Percentiles rank a stretch among this genome's conserved stretches.
phyloP scores from a whole-genome alignment of 75 land plant genomes.

The Azolla pinnata region DNA sequence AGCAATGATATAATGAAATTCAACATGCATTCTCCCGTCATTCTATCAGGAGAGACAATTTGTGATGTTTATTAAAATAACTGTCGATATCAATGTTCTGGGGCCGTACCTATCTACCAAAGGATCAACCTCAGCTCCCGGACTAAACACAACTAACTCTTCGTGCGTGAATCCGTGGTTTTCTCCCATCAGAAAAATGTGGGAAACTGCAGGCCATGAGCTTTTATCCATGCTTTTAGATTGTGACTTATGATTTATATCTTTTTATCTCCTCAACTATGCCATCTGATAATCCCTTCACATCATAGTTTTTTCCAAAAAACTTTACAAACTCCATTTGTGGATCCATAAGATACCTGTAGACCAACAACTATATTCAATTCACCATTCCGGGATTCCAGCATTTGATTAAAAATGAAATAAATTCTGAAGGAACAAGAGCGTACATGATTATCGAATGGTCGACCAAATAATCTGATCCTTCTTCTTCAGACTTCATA shows the following conservation, averaged over 20 bases:
- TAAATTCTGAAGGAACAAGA: not conserved
- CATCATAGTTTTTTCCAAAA: slow-evolving; percentile 75
- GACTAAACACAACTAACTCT: no score
- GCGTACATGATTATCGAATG: slow-evolving; percentile 94
- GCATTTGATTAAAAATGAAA: not conserved
- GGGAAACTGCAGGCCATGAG: no score
- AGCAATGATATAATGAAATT: no score
- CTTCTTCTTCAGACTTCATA: slow-evolving; percentile 95
- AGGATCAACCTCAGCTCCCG: no score
- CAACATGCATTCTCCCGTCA: no score
- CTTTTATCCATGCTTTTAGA: no score
- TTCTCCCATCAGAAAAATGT: no score
- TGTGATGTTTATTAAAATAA: no score
- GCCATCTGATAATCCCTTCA: slow-evolving; percentile 54
- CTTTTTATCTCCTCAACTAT: slow-evolving; percentile 54
- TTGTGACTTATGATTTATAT: slow-evolving; percentile 25
- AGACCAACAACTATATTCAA: not conserved
- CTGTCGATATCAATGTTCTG: no score
- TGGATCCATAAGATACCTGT: slow-evolving; percentile 87
- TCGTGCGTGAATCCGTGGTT: no score
- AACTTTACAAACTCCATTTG: slow-evolving; percentile 72
- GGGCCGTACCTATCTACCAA: no score
- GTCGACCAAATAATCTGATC: slow-evolving; percentile 87
- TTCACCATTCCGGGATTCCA: not conserved
- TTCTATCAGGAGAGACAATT: no score